Conservation (phyloP, 345 rosid species). For the Clausena lansium region DNA sequence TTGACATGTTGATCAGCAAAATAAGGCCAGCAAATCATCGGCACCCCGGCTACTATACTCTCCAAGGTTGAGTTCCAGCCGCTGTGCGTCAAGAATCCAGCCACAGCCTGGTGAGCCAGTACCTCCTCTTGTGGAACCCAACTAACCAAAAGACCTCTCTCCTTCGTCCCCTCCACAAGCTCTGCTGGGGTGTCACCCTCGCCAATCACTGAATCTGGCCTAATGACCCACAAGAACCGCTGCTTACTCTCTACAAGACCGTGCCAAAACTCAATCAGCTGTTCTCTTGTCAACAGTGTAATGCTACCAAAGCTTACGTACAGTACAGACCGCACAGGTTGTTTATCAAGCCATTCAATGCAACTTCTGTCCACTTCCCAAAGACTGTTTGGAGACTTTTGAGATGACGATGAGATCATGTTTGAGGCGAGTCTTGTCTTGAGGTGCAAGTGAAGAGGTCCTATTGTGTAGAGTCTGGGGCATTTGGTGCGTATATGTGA, state of each 20-base stretch:
- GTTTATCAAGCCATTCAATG: slow-evolving; percentile 46
- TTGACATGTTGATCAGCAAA: slow-evolving; percentile 60
- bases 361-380: slow-evolving; percentile 41
- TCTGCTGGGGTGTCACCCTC: slow-evolving; percentile 7
- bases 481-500: slow-evolving; percentile 21
- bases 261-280: slow-evolving; percentile 45
- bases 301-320: slow-evolving; percentile 58
- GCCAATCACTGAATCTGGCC: slow-evolving; percentile 21
- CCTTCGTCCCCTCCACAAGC: slow-evolving; percentile 28
- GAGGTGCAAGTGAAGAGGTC: slow-evolving; percentile 35
- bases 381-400: slow-evolving; percentile 26
- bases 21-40: slow-evolving; percentile 75
- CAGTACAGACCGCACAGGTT: slow-evolving; percentile 36
- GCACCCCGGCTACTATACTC: slow-evolving; percentile 54
- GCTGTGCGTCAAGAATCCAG: slow-evolving; percentile 57
- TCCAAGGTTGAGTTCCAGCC: slow-evolving; percentile 89
- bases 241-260: slow-evolving; percentile 38
- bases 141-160: slow-evolving; percentile 35
- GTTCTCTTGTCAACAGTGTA: slow-evolving; percentile 20
- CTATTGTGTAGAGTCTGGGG: slow-evolving; percentile 32
- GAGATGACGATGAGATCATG: not conserved
- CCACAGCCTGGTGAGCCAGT: slow-evolving; percentile 47
- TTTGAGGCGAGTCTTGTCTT: slow-evolving; percentile 8
- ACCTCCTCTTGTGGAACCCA: slow-evolving; percentile 49
- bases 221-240: slow-evolving; percentile 51